Evolutionary conservation across 2,329 filamentous ascomycete species (phyloP).

Genomic region (Helminthosporium solani): DNA sequence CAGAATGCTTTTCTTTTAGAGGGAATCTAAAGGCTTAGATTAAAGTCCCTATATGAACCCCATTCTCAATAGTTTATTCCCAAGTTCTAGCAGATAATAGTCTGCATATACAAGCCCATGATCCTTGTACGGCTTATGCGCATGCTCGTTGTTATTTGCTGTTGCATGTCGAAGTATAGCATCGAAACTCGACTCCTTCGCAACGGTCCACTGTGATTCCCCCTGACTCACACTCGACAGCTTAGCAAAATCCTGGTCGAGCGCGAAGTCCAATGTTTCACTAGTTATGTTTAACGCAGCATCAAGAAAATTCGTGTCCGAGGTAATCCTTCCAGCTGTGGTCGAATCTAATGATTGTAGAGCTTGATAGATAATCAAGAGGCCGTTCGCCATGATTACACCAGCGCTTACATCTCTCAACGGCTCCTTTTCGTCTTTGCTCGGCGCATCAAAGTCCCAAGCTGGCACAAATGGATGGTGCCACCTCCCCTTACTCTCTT

Average conservation of each 20-base stretch:
- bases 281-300: slow-evolving; percentile 23
- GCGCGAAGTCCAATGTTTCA: slow-evolving; percentile 34
- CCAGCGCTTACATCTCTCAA: slow-evolving; percentile 45
- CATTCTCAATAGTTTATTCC: slow-evolving; percentile 48
- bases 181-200: slow-evolving; percentile 40
- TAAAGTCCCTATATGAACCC: slow-evolving; percentile 23
- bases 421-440: slow-evolving; percentile 33
- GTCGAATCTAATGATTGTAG: slow-evolving; percentile 20
- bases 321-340: slow-evolving; percentile 1
- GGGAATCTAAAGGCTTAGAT: too few relatives aligned
- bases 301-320: slow-evolving; percentile 18
- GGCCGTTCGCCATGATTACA: slow-evolving; percentile 46
- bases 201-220: slow-evolving; percentile 19
- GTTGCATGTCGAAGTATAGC: slow-evolving; percentile 51
- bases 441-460: slow-evolving; percentile 56
- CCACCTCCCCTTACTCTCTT: slow-evolving; percentile 33
- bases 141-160: slow-evolving; percentile 51
- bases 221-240: slow-evolving; percentile 15
- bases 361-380: slow-evolving; percentile 43
- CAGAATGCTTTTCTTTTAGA: too few relatives aligned
- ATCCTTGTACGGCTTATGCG: slow-evolving; percentile 47
- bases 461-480: slow-evolving; percentile 42
- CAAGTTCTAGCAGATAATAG: slow-evolving; percentile 51
- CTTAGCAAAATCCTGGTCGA: slow-evolving; percentile 27
- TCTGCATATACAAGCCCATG: slow-evolving; percentile 55